phyloP scores from a whole-genome alignment of 208 protist genomes.

The Wallacemonas rigidus region DNA sequence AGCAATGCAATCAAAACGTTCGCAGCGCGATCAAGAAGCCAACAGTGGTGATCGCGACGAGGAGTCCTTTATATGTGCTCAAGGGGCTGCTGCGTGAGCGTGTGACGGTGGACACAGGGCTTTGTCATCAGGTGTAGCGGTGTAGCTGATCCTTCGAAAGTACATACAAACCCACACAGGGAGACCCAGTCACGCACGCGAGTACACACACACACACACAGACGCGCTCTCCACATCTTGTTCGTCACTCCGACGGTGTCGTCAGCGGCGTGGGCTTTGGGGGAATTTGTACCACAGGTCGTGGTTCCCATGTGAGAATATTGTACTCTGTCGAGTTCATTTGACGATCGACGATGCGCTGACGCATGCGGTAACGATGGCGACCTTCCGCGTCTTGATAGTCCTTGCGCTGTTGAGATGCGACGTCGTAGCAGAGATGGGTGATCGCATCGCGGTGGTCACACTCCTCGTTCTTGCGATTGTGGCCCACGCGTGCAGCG shows the following conservation, averaged over 20 bases:
- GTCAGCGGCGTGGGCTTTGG: constrained; percentile 20
- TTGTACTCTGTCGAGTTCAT: constrained; percentile 56
- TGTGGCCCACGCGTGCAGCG: constrained; percentile 28
- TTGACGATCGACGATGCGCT: constrained; percentile 26
- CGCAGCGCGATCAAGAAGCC: too few species aligned
- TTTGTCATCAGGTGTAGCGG: too few species aligned
- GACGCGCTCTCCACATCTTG: background rate
- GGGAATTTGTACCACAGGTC: constrained; percentile 26
- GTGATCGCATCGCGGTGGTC: constrained; percentile 64
- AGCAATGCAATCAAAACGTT: too few species aligned
- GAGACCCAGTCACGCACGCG: too few species aligned
- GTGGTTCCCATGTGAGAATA: constrained; percentile 55
- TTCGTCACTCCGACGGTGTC: background rate
- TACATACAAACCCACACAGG: background rate
- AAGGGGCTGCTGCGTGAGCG: too few species aligned
- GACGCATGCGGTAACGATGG: constrained; percentile 40
- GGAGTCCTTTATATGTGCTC: too few species aligned
- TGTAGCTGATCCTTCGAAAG: too few species aligned
- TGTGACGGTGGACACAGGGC: too few species aligned
- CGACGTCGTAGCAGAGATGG: constrained; percentile 45
- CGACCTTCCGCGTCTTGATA: constrained; percentile 26
- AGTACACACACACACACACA: background rate
- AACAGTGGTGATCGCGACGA: too few species aligned
- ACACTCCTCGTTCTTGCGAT: constrained; percentile 46
- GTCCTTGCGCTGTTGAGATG: constrained; percentile 28